phyloP scores from a whole-genome alignment of 345 rosid genomes.

The Eucalyptus urophylla region DNA sequence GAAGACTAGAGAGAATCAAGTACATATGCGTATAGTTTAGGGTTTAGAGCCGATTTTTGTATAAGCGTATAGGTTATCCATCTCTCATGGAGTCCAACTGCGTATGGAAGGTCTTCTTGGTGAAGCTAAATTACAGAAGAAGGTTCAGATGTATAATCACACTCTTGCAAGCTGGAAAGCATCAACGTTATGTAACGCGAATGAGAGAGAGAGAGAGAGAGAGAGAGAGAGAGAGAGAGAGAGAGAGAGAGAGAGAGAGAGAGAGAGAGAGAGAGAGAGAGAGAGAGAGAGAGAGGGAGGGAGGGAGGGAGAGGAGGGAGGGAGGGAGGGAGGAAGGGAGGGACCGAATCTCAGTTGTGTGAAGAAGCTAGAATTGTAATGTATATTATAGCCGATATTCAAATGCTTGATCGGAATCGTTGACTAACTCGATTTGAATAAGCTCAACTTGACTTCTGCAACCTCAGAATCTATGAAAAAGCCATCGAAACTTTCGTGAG shows the following conservation, averaged over 20 bases:
- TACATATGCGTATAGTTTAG: neutral
- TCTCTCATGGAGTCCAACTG: neutral
- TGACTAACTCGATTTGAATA: neutral
- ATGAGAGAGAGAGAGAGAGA: neutral
- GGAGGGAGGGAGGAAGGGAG: neutral
- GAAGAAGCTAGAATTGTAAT: neutral
- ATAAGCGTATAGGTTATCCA: neutral
- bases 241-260: neutral
- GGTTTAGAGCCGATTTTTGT: neutral
- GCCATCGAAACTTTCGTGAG: neutral
- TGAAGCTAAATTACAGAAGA: neutral
- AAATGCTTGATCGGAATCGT: neutral
- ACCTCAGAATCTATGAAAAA: neutral
- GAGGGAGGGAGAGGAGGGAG: fast-evolving
- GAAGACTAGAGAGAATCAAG: neutral
- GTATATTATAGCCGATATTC: neutral
- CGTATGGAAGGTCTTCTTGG: neutral
- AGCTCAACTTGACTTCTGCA: neutral
- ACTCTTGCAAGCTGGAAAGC: neutral
- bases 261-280: fast-evolving
- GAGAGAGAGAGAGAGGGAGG: neutral
- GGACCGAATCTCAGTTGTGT: neutral
- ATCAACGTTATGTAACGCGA: neutral
- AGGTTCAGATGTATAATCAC: neutral
- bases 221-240: no score